These are phyloP conservation scores for Cylindrotheca closterium DNA, from an alignment of 108 stramenopile species.

Conservation along the genomic window DNA sequence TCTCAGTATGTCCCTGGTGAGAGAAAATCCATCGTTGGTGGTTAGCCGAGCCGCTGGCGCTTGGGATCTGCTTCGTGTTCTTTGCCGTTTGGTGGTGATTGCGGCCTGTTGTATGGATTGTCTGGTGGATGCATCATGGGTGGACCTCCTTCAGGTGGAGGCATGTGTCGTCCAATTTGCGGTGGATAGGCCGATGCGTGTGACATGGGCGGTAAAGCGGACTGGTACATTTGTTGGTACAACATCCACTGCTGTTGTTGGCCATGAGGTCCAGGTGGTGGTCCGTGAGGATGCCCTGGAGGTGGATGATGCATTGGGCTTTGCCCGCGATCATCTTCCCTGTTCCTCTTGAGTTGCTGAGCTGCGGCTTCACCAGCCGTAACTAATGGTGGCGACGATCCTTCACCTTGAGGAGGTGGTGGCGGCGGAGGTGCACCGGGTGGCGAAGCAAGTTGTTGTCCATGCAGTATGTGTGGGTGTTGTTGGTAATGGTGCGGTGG, in stretches of 20 bases:
- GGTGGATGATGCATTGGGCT: slow-evolving; percentile 1
- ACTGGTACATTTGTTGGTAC: slow-evolving; percentile 38
- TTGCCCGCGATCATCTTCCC: slow-evolving; percentile 8
- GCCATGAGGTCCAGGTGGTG: slow-evolving; percentile 15
- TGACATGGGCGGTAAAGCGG: slow-evolving; percentile 11
- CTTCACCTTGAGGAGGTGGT: neutral
- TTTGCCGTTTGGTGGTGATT: slow-evolving; percentile 14
- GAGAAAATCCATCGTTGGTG: no score
- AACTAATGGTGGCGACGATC: slow-evolving; percentile 16
- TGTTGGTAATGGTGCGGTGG: slow-evolving; percentile 28
- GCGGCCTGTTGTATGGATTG: neutral
- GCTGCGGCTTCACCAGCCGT: slow-evolving; percentile 49
- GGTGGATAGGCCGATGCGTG: slow-evolving; percentile 10
- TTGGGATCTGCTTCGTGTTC: slow-evolving; percentile 14
- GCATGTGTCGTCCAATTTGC: slow-evolving; percentile 2
- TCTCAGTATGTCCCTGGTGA: neutral
- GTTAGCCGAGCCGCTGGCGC: slow-evolving; percentile 9
- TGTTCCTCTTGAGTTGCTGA: slow-evolving; percentile 23
- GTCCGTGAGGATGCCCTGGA: slow-evolving; percentile 12
- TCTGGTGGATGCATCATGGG: neutral
- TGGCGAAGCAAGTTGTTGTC: slow-evolving; percentile 8
- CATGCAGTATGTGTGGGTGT: slow-evolving; percentile 8
- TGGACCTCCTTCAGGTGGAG: slow-evolving; percentile 6
- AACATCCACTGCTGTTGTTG: slow-evolving; percentile 34
- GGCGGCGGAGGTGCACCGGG: slow-evolving; percentile 14